Evolutionary conservation across 2,329 filamentous ascomycete species (phyloP).

Genomic region (Fusarium bulbicola): DNA sequence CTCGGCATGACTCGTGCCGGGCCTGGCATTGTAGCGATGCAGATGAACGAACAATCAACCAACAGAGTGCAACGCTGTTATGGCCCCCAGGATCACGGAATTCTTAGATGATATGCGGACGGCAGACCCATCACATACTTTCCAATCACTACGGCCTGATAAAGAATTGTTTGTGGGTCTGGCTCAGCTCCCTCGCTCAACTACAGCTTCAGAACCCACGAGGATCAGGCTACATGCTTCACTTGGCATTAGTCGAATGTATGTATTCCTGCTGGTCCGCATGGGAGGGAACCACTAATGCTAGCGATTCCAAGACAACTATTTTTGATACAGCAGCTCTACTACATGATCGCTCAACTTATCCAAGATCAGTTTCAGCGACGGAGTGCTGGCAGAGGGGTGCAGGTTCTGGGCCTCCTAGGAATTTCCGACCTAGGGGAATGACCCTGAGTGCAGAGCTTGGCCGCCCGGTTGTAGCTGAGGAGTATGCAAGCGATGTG

Average conservation of each 20-base stretch:
- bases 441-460: neutral
- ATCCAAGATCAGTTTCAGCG: neutral
- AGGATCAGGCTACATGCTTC: neutral
- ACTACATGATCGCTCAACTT: neutral
- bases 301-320: neutral
- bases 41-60: slow-evolving; percentile 7
- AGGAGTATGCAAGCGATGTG: neutral
- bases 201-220: neutral
- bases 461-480: neutral
- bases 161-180: slow-evolving; percentile 9
- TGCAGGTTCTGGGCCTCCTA: neutral
- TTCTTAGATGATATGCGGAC: neutral
- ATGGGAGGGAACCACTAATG: no score
- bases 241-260: neutral
- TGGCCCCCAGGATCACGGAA: slow-evolving; percentile 2
- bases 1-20: slow-evolving; percentile 7
- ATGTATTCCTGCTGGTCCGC: no score
- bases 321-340: neutral
- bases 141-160: neutral
- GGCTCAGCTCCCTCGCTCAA: slow-evolving; percentile 13
- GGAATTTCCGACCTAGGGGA: neutral
- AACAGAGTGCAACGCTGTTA: neutral
- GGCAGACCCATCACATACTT: neutral
- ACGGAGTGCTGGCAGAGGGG: neutral
- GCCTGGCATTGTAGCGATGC: neutral